These are phyloP conservation scores for Trichoderma atroviride DNA, from an alignment of 2,329 filamentous ascomycete species.

Conservation along the genomic window DNA sequence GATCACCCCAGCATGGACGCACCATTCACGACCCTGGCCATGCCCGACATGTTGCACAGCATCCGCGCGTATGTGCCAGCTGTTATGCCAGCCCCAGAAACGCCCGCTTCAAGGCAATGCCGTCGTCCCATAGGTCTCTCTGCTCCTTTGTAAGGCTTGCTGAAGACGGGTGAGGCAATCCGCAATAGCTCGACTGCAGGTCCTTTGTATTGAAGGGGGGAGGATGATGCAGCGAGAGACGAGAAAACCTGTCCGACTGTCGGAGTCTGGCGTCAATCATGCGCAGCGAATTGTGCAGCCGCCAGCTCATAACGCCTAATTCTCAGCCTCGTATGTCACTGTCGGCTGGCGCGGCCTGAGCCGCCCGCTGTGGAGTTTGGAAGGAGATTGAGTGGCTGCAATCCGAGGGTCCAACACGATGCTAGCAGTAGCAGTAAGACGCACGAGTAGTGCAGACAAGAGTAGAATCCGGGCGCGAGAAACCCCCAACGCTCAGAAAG, in stretches of 20 bases:
- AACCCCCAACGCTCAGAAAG: conserved; percentile 1
- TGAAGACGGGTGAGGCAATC: not conserved
- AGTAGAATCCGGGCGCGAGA: not conserved
- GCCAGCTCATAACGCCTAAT: not conserved
- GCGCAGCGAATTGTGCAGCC: not conserved
- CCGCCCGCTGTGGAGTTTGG: conserved; percentile 27
- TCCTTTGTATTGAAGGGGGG: not conserved
- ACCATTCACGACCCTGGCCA: conserved; percentile 13
- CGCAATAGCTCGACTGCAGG: not conserved
- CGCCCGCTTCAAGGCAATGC: conserved; percentile 11
- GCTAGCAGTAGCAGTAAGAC: conserved; percentile 9
- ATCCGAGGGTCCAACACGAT: not conserved
- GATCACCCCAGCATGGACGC: conserved; percentile 3
- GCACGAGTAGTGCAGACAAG: not conserved
- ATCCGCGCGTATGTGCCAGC: conserved; percentile 20
- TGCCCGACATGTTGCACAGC: conserved; percentile 22
- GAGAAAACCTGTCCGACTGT: not conserved
- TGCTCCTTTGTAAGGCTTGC: not conserved
- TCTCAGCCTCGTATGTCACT: conserved; percentile 20
- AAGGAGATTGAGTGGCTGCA: conserved; percentile 17
- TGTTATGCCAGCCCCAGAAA: conserved; percentile 19
- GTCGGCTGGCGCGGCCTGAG: conserved; percentile 26
- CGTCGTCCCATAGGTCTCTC: not conserved
- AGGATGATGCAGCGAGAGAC: not conserved
- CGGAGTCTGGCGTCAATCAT: not conserved